These are phyloP conservation scores for Trichoderma gamsii DNA, from an alignment of 495 filamentous ascomycete species.

Conservation along the genomic window DNA sequence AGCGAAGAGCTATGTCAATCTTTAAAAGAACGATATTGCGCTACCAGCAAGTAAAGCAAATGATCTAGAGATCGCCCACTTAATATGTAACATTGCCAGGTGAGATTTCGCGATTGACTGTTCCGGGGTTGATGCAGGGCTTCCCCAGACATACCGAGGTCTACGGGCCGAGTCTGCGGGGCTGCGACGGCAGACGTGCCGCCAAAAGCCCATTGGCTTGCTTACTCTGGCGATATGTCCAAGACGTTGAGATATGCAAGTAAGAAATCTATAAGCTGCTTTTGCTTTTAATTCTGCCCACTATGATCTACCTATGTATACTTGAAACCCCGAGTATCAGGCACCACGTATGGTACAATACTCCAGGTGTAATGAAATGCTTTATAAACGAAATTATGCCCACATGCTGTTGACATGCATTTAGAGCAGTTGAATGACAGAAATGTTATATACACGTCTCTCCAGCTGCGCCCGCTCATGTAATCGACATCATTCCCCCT, in stretches of 20 bases:
- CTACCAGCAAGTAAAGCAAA: too few species aligned
- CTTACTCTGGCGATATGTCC: background rate
- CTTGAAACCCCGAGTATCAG: too few species aligned
- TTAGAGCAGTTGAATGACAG: background rate
- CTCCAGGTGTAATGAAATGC: too few species aligned
- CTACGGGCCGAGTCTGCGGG: slow-evolving; percentile 6
- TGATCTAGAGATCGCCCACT: background rate
- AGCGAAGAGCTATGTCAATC: background rate
- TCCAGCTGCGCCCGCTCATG: background rate
- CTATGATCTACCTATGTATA: too few species aligned
- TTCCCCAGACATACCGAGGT: slow-evolving; percentile 11
- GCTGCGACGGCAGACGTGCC: background rate
- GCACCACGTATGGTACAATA: too few species aligned
- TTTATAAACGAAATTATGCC: too few species aligned
- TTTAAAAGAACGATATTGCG: too few species aligned
- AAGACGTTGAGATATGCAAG: too few species aligned
- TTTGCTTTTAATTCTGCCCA: too few species aligned
- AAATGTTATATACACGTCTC: background rate
- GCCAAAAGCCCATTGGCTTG: background rate
- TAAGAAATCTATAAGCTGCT: too few species aligned
- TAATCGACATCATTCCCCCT: background rate
- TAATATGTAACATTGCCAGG: background rate
- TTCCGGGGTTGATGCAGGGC: too few species aligned
- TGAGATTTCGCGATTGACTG: background rate
- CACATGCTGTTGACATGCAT: background rate